Conservation (phyloP, 352 stramenopile genomes). For the Phytophthora melonis region DNA sequence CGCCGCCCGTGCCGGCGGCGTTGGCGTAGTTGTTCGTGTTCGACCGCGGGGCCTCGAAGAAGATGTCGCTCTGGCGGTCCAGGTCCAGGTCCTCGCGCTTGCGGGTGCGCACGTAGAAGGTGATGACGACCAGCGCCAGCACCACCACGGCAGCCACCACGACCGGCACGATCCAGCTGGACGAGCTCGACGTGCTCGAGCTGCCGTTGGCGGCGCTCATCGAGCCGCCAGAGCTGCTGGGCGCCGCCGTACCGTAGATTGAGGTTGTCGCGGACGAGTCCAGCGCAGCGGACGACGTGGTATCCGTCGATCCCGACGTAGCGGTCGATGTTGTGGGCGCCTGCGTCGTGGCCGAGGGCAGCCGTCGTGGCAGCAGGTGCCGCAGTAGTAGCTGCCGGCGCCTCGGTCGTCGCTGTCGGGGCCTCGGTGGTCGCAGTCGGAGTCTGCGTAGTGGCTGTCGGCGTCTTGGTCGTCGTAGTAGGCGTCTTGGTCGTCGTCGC, state of each 20-base stretch:
- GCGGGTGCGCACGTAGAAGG: slow-evolving; percentile 62
- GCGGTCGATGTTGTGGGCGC: slow-evolving; percentile 12
- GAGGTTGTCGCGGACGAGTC: slow-evolving; percentile 51
- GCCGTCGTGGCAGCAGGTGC: slow-evolving; percentile 24
- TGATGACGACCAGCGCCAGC: slow-evolving; percentile 62
- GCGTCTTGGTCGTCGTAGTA: slow-evolving; percentile 30
- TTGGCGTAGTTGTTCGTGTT: slow-evolving; percentile 60
- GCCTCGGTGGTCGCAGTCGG: slow-evolving; percentile 29
- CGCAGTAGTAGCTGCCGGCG: slow-evolving; percentile 10
- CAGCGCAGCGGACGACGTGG: slow-evolving; percentile 40
- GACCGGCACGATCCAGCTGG: slow-evolving; percentile 64
- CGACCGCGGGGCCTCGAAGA: slow-evolving; percentile 67
- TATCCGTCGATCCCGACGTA: slow-evolving; percentile 38
- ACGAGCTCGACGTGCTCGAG: slow-evolving; percentile 35
- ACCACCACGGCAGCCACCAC: slow-evolving; percentile 70
- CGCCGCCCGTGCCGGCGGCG: slow-evolving; percentile 18
- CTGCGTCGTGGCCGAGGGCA: slow-evolving; percentile 22
- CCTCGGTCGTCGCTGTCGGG: slow-evolving; percentile 15
- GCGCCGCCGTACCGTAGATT: slow-evolving; percentile 57
- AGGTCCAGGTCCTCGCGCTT: slow-evolving; percentile 56
- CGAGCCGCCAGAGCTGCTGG: slow-evolving; percentile 33
- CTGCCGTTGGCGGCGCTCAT: slow-evolving; percentile 33
- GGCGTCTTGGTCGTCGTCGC: slow-evolving; percentile 27
- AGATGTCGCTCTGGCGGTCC: slow-evolving; percentile 68
- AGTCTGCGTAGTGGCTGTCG: slow-evolving; percentile 19